Conservation (phyloP, 108 stramenopile genomes). For the Skeletonema marinoi region DNA sequence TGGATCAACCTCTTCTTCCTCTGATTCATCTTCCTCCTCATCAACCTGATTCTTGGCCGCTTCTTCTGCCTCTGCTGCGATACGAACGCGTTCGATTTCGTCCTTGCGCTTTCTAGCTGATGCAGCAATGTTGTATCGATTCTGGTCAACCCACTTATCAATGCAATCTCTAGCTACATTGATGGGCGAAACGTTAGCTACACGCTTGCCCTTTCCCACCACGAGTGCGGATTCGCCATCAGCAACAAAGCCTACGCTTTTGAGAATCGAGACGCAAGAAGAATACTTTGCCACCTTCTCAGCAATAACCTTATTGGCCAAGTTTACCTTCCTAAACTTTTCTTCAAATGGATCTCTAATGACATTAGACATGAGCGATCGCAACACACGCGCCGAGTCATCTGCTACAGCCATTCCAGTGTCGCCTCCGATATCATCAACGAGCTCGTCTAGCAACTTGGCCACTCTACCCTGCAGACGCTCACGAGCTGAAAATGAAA, state of each 20-base stretch:
- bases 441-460: conserved; percentile 66
- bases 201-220: conserved; percentile 62
- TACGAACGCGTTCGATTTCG: conserved; percentile 52
- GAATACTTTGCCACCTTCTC: conserved; percentile 57
- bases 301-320: conserved; percentile 74
- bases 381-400: conserved; percentile 67
- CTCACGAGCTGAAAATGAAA: conserved; percentile 82
- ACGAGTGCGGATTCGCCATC: conserved; percentile 51
- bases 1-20: conserved; percentile 58
- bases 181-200: conserved; percentile 81
- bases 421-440: conserved; percentile 37
- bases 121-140: conserved; percentile 69
- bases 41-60: conserved; percentile 41
- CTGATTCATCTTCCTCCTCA: conserved; percentile 17
- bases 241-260: conserved; percentile 66
- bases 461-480: conserved; percentile 61
- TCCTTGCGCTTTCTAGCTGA: conserved; percentile 72
- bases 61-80: conserved; percentile 51
- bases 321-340: conserved; percentile 79
- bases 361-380: conserved; percentile 72
- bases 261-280: conserved; percentile 62
- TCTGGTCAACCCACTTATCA: conserved; percentile 83
- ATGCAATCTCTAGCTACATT: conserved; percentile 76
- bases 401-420: conserved; percentile 64
- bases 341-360: conserved; percentile 67